Evolutionary conservation across 352 stramenopile species (phyloP).

Genomic region (Aphanomyces stellatus): DNA sequence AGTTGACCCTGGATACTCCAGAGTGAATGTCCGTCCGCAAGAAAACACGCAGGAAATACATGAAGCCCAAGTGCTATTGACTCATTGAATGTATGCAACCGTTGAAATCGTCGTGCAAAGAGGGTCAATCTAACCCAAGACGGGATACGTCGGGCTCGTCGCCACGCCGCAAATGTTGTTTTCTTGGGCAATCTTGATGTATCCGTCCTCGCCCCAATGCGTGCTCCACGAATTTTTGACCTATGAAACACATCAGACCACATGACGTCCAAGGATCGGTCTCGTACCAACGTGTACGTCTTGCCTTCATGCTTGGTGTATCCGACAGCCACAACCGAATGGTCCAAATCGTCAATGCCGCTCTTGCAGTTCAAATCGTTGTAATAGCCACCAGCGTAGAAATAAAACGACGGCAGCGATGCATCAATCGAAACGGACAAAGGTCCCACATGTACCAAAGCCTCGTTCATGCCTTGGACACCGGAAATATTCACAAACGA

Average conservation of each 20-base stretch:
- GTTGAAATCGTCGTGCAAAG: neutral
- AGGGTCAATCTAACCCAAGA: conserved; percentile 37
- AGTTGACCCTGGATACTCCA: no score
- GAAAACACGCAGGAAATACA: no score
- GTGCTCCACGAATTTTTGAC: conserved; percentile 94
- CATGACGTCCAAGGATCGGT: neutral
- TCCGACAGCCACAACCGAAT: conserved; percentile 88
- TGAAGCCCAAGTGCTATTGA: no score
- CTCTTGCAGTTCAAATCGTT: conserved; percentile 84
- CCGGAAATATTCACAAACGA: conserved; percentile 78
- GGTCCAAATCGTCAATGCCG: conserved; percentile 85
- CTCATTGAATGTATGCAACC: no score
- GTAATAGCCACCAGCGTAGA: conserved; percentile 82
- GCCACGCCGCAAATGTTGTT: conserved; percentile 94
- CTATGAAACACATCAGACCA: neutral
- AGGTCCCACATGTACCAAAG: conserved; percentile 65
- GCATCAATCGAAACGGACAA: conserved; percentile 87
- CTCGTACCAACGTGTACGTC: conserved; percentile 82
- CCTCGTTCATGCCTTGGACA: conserved; percentile 69
- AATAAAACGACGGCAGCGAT: conserved; percentile 79
- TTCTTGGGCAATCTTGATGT: conserved; percentile 88
- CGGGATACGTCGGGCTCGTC: conserved; percentile 75
- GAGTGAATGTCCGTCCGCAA: no score
- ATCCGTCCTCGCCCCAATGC: conserved; percentile 90
- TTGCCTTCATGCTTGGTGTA: conserved; percentile 82